Evolutionary conservation across 164 flowering plant genomes (phyloP).

Genomic region (Piper longum): DNA sequence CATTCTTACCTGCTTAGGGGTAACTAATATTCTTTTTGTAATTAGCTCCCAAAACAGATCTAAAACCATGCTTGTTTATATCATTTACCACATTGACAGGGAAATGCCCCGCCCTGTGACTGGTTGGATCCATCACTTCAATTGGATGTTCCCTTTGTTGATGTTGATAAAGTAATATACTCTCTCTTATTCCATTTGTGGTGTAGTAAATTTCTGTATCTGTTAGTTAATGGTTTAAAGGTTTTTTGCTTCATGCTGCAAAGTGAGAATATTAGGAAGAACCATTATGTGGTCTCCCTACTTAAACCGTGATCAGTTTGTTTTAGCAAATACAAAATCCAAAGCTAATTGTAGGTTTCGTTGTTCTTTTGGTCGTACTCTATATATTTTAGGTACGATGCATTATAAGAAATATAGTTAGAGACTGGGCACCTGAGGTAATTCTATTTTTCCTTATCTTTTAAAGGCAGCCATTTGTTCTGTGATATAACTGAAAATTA

Average conservation of each 20-base stretch:
- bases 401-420: constrained; percentile 78
- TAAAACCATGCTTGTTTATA: no score
- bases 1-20: no score
- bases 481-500: not conserved
- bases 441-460: constrained; percentile 2
- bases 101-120: constrained; percentile 22
- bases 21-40: no score
- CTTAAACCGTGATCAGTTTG: not conserved
- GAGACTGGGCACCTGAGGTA: constrained; percentile 99
- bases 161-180: constrained; percentile 78
- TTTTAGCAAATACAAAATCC: no score
- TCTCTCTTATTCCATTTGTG: not conserved
- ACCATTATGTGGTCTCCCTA: not conserved
- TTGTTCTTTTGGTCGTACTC: not conserved
- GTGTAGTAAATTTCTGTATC: not conserved
- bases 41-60: no score
- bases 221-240: no score
- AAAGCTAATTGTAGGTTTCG: no score
- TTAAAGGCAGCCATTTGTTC: not conserved
- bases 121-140: constrained; percentile 67
- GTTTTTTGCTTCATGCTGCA: not conserved
- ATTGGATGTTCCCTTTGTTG: constrained; percentile 73
- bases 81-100: constrained; percentile 24
- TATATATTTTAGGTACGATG: constrained; percentile 63
- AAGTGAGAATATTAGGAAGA: not conserved